Base-by-base conservation (phyloP, 2,329 filamentous ascomycete species). In the Corynespora cassiicola region DNA sequence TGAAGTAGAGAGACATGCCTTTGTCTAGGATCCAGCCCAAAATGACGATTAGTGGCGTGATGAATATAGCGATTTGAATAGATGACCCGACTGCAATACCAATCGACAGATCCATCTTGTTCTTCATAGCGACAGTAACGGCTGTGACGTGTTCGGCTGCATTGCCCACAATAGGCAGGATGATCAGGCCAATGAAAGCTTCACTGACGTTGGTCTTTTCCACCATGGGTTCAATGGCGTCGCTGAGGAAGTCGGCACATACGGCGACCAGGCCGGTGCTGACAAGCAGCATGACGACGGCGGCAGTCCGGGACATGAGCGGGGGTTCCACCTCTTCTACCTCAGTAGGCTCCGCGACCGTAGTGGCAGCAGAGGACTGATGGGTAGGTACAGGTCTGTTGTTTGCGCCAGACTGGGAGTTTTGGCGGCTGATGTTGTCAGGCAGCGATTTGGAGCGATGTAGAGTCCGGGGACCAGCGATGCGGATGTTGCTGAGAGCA, bases 81-180 rank as follows among this genome's bases (percentile, higher is more conserved):
- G 84, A 88, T 8, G 84, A 88, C 18, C 88, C 87, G 21, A 91
- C 85, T 9, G 87, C 87, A 8, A 91, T 86, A 60, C 87, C 87
- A 48, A 91, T 90, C 3, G 87, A 85, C 7, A 91, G 73, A 58
- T 91, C 88, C 85, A 90, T 90, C 70, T 91, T 91, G 69, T 90
- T 88, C 75, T 90, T 90, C 54, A 85, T 79, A 6, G 88, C 87
- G 1, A 91, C 87, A 0, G 83, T 88, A 36, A 91, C 86, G 6
- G 87, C 87, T 0, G 87, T 90, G 14, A 87, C 86, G 73, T 91
- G 87, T 70, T 91, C 87, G 10, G 87, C 87, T 2, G 87, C 87
- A 56, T 91, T 91, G 24, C 87, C 86, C n/a, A 90, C 87, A 54
- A 91, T 90, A 7, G 87, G 87, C 4, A 92, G 73, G 35, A 92